Evolutionary conservation across 257 asterid species (phyloP), one percentile per base, ranked within the genome.

Genomic region (Nicotiana tabacum): DNA sequence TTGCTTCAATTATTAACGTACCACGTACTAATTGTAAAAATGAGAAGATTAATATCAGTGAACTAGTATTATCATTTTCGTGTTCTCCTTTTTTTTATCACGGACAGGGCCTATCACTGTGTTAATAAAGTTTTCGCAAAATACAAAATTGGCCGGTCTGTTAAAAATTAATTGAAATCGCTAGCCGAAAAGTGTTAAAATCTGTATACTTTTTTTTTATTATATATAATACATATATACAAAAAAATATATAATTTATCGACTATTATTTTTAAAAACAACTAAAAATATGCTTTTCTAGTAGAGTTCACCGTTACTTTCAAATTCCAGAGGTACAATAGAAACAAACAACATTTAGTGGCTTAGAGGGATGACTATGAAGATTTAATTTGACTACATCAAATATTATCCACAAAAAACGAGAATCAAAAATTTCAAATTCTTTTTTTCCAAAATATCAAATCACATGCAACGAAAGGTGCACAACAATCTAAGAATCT

Each of bases 401-500:
- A 13, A 72, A 48, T 74, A 11, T 74, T 51, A 74, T 74, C 80
- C 80, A 74, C 80, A 15, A 6, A 74, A 43, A 33, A 74, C 8
- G 61, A 48, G 27, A 48, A 27, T 1, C 8, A 48, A 43, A 12
- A 27, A 0, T 2, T 43, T 74, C 9, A 74, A 74, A 11, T 74
- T 74, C 43, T 15, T 9, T 27, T 21, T 48, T 5, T 0, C 1
- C 29, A 74, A 51, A 74, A 74, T 51, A 74, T 74, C 80, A 74
- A 15, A 74, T 74, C 64, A 74, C 64, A 51, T 51, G 64, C 27
- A 74, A 74, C 80, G 62, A 74, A 2, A 48, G 80, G 80, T 51
- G 24, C 64, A 51, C 80, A 48, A 0, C 12, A 27, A 51, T 74
- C 43, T 27, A 51, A 76, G 64, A 24, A 51, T 76, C 80, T 51